A percentile compares a stretch with the other conserved stretches of the same genome.
Conservation (phyloP, 768 basidiomycete genomes). For the Termitomyces sp. region DNA sequence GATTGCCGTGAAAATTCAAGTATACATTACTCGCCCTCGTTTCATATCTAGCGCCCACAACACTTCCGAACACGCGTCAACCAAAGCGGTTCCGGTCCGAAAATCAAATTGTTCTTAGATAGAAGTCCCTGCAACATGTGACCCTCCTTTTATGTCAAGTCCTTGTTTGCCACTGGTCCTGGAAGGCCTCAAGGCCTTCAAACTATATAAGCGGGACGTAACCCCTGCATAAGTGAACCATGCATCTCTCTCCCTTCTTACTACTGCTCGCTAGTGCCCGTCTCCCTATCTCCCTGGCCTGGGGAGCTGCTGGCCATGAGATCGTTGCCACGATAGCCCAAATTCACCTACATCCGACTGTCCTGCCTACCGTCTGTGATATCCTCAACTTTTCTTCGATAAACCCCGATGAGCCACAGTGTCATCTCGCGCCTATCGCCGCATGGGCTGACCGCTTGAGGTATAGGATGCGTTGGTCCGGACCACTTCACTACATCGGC, state of each 20-base stretch:
- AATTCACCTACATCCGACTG: slow-evolving; percentile 76
- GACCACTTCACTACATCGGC: slow-evolving; percentile 69
- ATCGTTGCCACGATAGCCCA: slow-evolving; percentile 93
- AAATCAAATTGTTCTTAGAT: background rate
- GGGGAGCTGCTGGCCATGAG: slow-evolving; percentile 72
- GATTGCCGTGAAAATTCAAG: too few species aligned
- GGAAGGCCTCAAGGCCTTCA: background rate
- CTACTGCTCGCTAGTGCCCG: slow-evolving; percentile 1
- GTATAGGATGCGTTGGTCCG: slow-evolving; percentile 64
- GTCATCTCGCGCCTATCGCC: slow-evolving; percentile 80
- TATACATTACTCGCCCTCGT: too few species aligned
- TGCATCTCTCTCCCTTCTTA: slow-evolving; percentile 6
- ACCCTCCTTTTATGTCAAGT: background rate
- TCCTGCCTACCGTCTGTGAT: slow-evolving; percentile 58
- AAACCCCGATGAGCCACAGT: slow-evolving; percentile 37
- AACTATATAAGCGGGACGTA: slow-evolving; percentile 4
- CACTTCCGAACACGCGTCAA: too few species aligned
- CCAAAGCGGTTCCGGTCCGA: background rate
- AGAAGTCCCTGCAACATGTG: background rate
- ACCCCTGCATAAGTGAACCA: slow-evolving; percentile 1
- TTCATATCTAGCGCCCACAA: too few species aligned
- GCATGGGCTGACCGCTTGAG: slow-evolving; percentile 84
- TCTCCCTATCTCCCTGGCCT: slow-evolving; percentile 22
- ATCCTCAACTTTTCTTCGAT: slow-evolving; percentile 54
- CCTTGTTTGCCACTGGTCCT: too few species aligned